Evolutionary conservation across 495 filamentous ascomycete genomes (phyloP).

Genomic region (Tuber aestivum): DNA sequence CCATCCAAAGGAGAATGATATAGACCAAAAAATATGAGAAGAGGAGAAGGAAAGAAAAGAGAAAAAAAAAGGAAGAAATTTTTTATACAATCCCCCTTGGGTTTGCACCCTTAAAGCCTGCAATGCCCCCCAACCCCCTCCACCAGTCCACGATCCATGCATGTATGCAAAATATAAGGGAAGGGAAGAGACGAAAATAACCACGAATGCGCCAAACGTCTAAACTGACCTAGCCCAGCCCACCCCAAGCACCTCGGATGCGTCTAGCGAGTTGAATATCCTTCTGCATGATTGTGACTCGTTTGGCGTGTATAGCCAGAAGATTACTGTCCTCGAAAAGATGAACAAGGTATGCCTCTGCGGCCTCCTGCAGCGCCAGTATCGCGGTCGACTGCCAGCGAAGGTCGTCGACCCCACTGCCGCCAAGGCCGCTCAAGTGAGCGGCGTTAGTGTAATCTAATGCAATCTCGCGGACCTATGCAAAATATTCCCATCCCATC

Average conservation of each 20-base stretch:
- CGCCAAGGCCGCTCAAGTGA: conserved; percentile 47
- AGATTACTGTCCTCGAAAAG: conserved; percentile 94
- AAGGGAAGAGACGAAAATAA: conserved; percentile 10
- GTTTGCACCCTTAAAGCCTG: not conserved
- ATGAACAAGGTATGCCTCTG: conserved; percentile 88
- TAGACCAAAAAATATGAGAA: not conserved
- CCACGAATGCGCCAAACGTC: conserved; percentile 1
- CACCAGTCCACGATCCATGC: not conserved
- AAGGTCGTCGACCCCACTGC: conserved; percentile 53
- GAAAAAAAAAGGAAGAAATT: not conserved
- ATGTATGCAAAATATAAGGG: conserved; percentile 10
- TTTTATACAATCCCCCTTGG: not conserved
- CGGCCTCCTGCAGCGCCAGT: conserved; percentile 80
- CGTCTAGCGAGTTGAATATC: conserved; percentile 85
- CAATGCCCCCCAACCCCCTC: not conserved
- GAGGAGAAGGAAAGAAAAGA: conserved; percentile 1
- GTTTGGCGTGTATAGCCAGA: conserved; percentile 90
- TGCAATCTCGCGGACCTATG: conserved; percentile 77
- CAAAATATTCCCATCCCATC: conserved; percentile 8
- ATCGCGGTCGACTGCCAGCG: conserved; percentile 93
- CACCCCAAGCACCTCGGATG: conserved; percentile 68
- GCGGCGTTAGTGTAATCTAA: conserved; percentile 45
- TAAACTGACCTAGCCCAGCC: conserved; percentile 48
- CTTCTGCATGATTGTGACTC: conserved; percentile 96
- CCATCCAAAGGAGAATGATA: not conserved